Percentiles rank a stretch among this genome's conserved stretches.
Conservation (phyloP, 306 rosid genomes). For the Mimosa pudica region DNA sequence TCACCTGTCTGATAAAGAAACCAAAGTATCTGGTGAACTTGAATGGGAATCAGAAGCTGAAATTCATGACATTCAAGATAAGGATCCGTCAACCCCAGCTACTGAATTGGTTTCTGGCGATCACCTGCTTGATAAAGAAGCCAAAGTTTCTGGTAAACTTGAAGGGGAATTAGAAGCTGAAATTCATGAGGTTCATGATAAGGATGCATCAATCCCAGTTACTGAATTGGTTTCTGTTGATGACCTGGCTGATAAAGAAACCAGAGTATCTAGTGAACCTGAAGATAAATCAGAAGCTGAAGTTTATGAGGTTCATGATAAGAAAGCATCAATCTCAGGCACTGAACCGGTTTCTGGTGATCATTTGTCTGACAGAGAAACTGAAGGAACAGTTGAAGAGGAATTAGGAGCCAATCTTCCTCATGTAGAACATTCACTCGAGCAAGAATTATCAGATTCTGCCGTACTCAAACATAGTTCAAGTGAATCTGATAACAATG, state of each 20-base stretch:
- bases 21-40: conserved; percentile 21
- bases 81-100: conserved; percentile 28
- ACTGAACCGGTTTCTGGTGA: conserved; percentile 42
- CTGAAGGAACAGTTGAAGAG: conserved; percentile 30
- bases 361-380: conserved; percentile 38
- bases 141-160: conserved; percentile 19
- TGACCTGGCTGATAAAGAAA: conserved; percentile 37
- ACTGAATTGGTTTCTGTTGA: conserved; percentile 42
- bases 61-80: conserved; percentile 36
- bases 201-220: conserved; percentile 32
- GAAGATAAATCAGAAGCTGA: conserved; percentile 15
- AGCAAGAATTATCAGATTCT: conserved; percentile 33
- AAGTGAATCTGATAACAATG: conserved; percentile 26
- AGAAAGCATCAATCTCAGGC: conserved; percentile 27
- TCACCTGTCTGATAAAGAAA: conserved; percentile 38
- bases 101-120: conserved; percentile 42
- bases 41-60: conserved; percentile 16
- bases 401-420: conserved; percentile 23
- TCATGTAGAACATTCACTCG: conserved; percentile 28
- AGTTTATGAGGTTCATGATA: conserved; percentile 35
- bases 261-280: conserved; percentile 20
- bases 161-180: conserved; percentile 29
- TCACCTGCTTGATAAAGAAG: conserved; percentile 37
- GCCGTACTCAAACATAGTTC: conserved; percentile 22
- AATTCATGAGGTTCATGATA: conserved; percentile 35